phyloP scores from a whole-genome alignment of 768 basidiomycete species.

The Auricularia sp. region DNA sequence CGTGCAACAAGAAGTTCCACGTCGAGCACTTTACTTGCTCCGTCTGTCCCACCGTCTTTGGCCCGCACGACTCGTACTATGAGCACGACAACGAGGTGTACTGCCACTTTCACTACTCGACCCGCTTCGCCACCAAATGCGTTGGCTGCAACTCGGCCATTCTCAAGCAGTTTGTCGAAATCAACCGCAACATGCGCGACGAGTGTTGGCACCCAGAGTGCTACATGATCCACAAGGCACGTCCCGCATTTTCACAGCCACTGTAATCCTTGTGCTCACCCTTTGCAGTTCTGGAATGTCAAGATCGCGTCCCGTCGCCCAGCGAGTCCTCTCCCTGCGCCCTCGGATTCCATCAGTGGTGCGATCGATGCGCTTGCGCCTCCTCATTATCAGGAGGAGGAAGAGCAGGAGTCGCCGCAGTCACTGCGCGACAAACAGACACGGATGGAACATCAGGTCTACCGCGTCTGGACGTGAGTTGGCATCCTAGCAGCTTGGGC shows the following conservation, averaged over 20 bases:
- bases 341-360: constrained; percentile 11
- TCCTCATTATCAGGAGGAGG: constrained; percentile 58
- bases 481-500: not conserved
- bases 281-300: constrained; percentile 86
- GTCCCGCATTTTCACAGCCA: constrained; percentile 35
- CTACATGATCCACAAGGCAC: constrained; percentile 92
- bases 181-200: constrained; percentile 94
- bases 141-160: constrained; percentile 96
- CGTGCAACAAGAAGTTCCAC: constrained; percentile 98
- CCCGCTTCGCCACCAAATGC: constrained; percentile 96
- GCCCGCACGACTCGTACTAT: constrained; percentile 97
- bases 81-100: constrained; percentile 97
- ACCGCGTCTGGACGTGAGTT: constrained; percentile 97
- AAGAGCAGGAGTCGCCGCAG: constrained; percentile 62
- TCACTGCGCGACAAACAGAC: constrained; percentile 85
- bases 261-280: not conserved
- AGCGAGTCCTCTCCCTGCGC: constrained; percentile 37
- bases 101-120: constrained; percentile 99
- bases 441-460: constrained; percentile 94
- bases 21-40: constrained; percentile 99
- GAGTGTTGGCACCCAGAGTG: constrained; percentile 99
- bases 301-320: constrained; percentile 66
- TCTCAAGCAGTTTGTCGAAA: constrained; percentile 98
- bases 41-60: constrained; percentile 89
- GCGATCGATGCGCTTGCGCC: not conserved